Evolutionary conservation across 805 yeast genomes (phyloP).

Genomic region (Metschnikowia matae): DNA sequence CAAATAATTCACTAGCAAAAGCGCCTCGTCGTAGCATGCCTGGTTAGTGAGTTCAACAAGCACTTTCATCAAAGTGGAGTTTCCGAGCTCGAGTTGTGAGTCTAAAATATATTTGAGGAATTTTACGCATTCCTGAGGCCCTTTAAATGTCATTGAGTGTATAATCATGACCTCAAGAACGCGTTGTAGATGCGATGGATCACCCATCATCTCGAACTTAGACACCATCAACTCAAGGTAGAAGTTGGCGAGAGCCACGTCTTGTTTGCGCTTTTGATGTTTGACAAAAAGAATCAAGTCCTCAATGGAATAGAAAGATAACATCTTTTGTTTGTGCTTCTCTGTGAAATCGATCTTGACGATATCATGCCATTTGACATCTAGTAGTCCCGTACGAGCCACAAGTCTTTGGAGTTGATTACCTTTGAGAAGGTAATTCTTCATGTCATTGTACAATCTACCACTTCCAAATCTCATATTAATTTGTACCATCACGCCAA

Average conservation of each 20-base stretch:
- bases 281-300: conserved; percentile 24
- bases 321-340: conserved; percentile 25
- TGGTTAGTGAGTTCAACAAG: conserved; percentile 28
- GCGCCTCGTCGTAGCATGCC: conserved; percentile 31
- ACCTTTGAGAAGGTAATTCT: conserved; percentile 25
- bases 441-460: conserved; percentile 16
- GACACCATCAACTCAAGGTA: conserved; percentile 34
- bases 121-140: conserved; percentile 28
- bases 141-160: conserved; percentile 37
- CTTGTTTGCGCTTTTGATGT: conserved; percentile 21
- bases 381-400: conserved; percentile 33
- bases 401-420: conserved; percentile 29
- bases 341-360: conserved; percentile 16
- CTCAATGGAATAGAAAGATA: conserved; percentile 26
- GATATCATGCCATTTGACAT: conserved; percentile 37
- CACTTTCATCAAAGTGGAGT: conserved; percentile 24
- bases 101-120: conserved; percentile 31
- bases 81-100: conserved; percentile 23
- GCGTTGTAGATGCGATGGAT: conserved; percentile 16
- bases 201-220: conserved; percentile 27
- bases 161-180: conserved; percentile 27
- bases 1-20: conserved; percentile 30
- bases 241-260: conserved; percentile 30
- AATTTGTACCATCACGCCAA: conserved; percentile 27
- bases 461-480: conserved; percentile 29